Conservation (phyloP, 345 rosid species). For the Microcos paniculata region DNA sequence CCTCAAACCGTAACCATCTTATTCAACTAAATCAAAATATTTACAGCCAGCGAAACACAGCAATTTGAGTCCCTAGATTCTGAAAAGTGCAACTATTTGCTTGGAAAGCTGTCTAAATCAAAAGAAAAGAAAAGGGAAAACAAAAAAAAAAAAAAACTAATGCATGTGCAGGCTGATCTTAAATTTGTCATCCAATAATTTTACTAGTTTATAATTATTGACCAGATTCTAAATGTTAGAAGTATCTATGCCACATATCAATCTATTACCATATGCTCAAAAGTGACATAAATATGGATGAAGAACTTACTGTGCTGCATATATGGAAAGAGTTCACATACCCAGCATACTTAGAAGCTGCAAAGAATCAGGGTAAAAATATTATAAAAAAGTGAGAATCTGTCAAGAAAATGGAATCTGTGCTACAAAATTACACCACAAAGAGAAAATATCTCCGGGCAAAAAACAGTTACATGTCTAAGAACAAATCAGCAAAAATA, state of each 20-base stretch:
- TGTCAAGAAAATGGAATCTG: neutral
- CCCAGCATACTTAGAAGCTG: conserved; percentile 96
- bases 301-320: conserved; percentile 74
- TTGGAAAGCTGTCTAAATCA: neutral
- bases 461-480: neutral
- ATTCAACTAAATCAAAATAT: neutral
- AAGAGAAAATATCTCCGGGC: neutral
- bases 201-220: neutral
- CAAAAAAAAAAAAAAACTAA: neutral
- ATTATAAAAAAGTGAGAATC: conserved; percentile 4
- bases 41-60: neutral
- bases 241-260: neutral
- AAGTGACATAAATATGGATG: conserved; percentile 7
- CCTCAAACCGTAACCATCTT: neutral
- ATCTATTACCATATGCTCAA: neutral
- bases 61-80: neutral
- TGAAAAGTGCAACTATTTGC: neutral
- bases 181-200: neutral
- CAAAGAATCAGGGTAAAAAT: conserved; percentile 19
- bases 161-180: neutral
- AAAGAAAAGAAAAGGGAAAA: neutral
- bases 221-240: neutral
- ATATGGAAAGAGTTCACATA: conserved; percentile 71
- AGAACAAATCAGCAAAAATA: neutral
- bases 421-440: neutral